Evolutionary conservation across 2,329 filamentous ascomycete species (phyloP), one percentile per base, ranked within the genome.

Genomic region (Xylariaceae sp.): DNA sequence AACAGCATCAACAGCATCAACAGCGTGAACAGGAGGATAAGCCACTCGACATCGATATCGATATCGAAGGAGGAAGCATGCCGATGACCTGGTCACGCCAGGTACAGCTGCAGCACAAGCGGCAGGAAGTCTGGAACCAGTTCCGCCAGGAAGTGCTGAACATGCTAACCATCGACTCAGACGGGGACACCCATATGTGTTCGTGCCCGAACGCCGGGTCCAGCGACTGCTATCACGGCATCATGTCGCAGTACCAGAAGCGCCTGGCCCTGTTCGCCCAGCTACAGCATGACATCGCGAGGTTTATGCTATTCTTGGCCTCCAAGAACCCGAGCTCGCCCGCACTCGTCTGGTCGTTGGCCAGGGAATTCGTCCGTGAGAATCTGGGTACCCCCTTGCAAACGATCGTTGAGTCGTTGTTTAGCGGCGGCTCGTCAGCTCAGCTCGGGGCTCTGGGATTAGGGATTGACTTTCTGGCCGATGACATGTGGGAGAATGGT

Each of bases 131-230:
- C 6, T n/a, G 52, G 19, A 35, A 5, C 0, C 2, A 32, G 4
- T 27, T 56, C 5, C 31, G 40, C 1, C 3, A 19, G 6, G 30
- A 41, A n/a, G 12, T 52, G 1, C 9, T 4, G 4, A 19, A 11
- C 6, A 12, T 26, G 37, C 11, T 46, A 4, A 7, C 12, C 31
- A 7, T 2, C 0, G 51, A 55, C 11, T 1, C 1, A 0, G 40
- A 47, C 0, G 52, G 48, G 0, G 55, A 57, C 7, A 6, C 4
- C 3, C 35, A 35, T 3, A 52, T 57, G 34, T 54, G 52, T 4
- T 3, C 31, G 1, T 56, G 54, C 3, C 1, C 1, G 0, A 31
- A 5, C 3, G 3, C 34, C 0, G 48, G 19, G 0, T 31, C 34
- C 4, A 6, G 26, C 0, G 2, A 12, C 0, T 57, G 55, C 6